Percentiles rank a stretch among this genome's conserved stretches.
Evolutionary conservation across 208 protist species (phyloP).

Genomic region (Leishmania amazonensis): DNA sequence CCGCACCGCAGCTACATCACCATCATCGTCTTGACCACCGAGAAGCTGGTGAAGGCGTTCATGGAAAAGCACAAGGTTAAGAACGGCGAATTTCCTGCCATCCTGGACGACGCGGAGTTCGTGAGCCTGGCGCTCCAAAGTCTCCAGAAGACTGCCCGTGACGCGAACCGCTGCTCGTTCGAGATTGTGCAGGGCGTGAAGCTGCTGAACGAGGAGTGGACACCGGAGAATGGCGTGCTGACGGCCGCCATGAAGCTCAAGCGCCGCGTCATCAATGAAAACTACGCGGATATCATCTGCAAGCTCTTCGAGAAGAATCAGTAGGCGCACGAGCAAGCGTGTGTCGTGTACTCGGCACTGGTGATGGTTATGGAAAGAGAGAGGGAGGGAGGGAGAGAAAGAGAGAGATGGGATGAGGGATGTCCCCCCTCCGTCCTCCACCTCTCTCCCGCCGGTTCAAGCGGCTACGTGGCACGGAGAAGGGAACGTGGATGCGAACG

Average conservation of each 20-base stretch:
- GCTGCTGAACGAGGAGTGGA: conserved; percentile 81
- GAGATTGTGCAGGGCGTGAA: conserved; percentile 58
- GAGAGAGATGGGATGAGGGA: background rate
- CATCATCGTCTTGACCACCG: conserved; percentile 53
- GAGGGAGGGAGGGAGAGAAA: background rate
- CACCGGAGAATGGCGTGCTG: conserved; percentile 75
- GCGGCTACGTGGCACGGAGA: background rate
- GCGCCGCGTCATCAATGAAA: conserved; percentile 61
- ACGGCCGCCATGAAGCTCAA: conserved; percentile 88
- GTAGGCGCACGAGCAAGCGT: background rate
- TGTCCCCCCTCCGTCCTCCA: too few relatives aligned
- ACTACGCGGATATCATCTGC: conserved; percentile 64
- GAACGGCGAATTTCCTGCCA: conserved; percentile 39
- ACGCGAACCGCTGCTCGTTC: conserved; percentile 71
- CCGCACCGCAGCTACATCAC: conserved; percentile 74
- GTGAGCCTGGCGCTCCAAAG: conserved; percentile 40
- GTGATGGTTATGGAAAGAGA: background rate
- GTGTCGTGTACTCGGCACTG: background rate
- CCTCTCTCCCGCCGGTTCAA: background rate
- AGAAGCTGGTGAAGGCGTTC: conserved; percentile 56
- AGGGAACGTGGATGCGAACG: background rate
- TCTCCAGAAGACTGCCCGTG: conserved; percentile 55
- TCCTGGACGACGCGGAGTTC: conserved; percentile 55
- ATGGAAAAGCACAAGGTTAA: conserved; percentile 57
- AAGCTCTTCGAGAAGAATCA: conserved; percentile 60